Conservation (phyloP, 2,329 filamentous ascomycete species). For the Epichloe amarillans region DNA sequence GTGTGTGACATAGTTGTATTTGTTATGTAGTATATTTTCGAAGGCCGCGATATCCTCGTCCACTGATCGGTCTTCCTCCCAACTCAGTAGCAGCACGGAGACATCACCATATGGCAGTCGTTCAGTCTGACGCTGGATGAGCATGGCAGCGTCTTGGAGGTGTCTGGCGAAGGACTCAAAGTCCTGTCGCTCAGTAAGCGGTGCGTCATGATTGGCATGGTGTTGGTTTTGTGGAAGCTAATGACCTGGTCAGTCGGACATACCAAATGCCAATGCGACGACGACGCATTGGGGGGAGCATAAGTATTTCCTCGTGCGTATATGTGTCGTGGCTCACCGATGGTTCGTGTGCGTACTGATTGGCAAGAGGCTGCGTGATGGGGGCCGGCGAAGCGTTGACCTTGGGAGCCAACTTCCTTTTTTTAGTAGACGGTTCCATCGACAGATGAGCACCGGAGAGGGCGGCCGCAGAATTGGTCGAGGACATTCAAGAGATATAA, state of each 20-base stretch:
- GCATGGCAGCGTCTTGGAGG: slow-evolving; percentile 54
- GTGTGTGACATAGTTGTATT: slow-evolving; percentile 48
- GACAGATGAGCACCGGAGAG: slow-evolving; percentile 9
- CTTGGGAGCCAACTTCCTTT: slow-evolving; percentile 31
- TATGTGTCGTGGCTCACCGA: slow-evolving; percentile 4
- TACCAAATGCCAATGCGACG: background rate
- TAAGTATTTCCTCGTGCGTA: background rate
- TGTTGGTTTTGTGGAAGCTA: slow-evolving; percentile 15
- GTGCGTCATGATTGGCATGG: slow-evolving; percentile 26
- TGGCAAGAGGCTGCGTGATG: slow-evolving; percentile 14
- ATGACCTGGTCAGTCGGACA: background rate
- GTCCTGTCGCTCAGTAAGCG: slow-evolving; percentile 38
- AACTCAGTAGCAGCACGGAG: slow-evolving; percentile 46
- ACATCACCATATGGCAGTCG: slow-evolving; percentile 42
- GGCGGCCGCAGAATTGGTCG: slow-evolving; percentile 10
- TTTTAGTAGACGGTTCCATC: slow-evolving; percentile 32
- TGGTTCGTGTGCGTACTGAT: slow-evolving; percentile 3
- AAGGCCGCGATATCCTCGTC: slow-evolving; percentile 41
- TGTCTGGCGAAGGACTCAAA: slow-evolving; percentile 55
- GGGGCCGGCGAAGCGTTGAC: slow-evolving; percentile 20
- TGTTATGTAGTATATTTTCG: slow-evolving; percentile 43
- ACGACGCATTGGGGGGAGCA: background rate
- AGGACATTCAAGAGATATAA: slow-evolving; percentile 1
- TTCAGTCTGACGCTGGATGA: slow-evolving; percentile 51
- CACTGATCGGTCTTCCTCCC: slow-evolving; percentile 45